Evolutionary conservation across 1,284 basidiomycete species (phyloP), one percentile per base, ranked within the genome.

Genomic region (Tylopilus orsonianus): DNA sequence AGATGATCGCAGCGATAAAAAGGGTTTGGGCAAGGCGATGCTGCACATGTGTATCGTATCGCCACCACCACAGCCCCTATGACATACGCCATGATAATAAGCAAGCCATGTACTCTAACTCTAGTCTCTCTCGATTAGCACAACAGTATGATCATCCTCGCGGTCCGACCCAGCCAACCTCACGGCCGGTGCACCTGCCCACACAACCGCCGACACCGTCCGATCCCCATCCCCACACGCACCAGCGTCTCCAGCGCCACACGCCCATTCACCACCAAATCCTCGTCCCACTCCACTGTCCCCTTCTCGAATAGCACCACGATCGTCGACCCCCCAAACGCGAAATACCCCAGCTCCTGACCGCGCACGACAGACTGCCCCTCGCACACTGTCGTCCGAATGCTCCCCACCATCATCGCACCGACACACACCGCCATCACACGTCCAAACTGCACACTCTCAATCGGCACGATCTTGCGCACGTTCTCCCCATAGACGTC

Each of bases 401-500:
- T 97, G 48, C 82, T 90, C 8, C 93, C 92, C 3, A 95, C 93
- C 92, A 94, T 94, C 92, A 95, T 94, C 2, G 92, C 92, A 13
- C 91, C 92, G 7, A 95, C 75, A 62, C 90, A 95, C 8, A 94
- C 90, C 2, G 84, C 85, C 83, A 94, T 90, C 26, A 96, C 90
- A 1, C 85, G 79, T 2, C 94, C 93, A 62, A 96, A 96, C 45
- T 86, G 80, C 0, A 85, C 82, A 53, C 83, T 92, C 54, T 95
- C 84, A 45, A 96, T 93, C 0, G 90, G 88, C 1, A 95, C 87
- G 39, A 97, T 84, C 74, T 92, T 92, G 27, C 94, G 77, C 4
- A 78, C 87, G 58, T 98, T 99, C 69, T 97, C 95, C 22, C 93
- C 93, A 56, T 95, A 98, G 4, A 98, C 92, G 59, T 98, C 95